Percentiles rank a stretch among this genome's conserved stretches.
Evolutionary conservation across 1,139 yeast genomes (phyloP).

Genomic region (Eremothecium gossypii): DNA sequence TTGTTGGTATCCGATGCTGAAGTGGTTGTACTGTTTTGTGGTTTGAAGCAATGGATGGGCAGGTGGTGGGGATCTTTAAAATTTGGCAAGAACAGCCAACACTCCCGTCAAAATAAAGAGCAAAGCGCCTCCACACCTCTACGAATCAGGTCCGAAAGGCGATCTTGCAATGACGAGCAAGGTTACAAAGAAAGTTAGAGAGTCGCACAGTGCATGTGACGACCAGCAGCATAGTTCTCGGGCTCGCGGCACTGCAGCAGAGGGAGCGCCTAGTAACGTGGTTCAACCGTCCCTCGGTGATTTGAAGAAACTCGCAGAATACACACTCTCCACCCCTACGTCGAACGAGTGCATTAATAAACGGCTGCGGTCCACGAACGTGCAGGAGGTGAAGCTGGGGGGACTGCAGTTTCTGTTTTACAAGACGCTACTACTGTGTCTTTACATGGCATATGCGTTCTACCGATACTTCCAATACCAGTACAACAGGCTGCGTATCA

Average conservation of each 20-base stretch:
- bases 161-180: constrained; percentile 4
- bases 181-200: background rate
- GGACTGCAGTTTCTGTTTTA: constrained; percentile 25
- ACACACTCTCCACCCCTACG: constrained; percentile 2
- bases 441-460: constrained; percentile 50
- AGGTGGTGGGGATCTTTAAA: too few species aligned
- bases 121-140: too few species aligned
- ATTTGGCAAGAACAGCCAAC: too few species aligned
- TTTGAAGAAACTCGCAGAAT: constrained; percentile 1
- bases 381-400: constrained; percentile 4
- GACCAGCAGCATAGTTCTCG: background rate
- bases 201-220: background rate
- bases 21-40: too few species aligned
- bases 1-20: too few species aligned
- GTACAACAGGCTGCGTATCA: constrained; percentile 48
- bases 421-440: constrained; percentile 40
- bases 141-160: too few species aligned
- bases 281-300: constrained; percentile 4
- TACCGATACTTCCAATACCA: constrained; percentile 44
- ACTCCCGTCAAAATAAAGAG: too few species aligned
- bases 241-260: constrained; percentile 19
- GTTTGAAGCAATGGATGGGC: too few species aligned
- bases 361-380: constrained; percentile 1
- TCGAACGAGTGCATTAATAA: constrained; percentile 1
- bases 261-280: constrained; percentile 13